Evolutionary conservation across 2,329 filamentous ascomycete species (phyloP), one percentile per base, ranked within the genome.

Genomic region (Aspergillus aculeatus): DNA sequence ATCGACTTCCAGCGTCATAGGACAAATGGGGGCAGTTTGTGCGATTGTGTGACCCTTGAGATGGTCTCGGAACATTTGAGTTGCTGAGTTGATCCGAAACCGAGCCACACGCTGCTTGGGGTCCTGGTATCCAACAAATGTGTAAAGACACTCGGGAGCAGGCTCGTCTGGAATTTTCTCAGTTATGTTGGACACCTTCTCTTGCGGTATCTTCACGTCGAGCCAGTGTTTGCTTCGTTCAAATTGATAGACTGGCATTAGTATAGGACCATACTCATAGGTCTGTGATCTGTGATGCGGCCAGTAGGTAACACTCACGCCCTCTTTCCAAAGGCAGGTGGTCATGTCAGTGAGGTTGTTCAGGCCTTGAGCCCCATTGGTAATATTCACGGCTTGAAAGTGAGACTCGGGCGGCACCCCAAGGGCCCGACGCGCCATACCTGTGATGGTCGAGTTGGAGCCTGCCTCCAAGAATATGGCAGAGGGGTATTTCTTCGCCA

Each of bases 161-260:
- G 32, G 12, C 4, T 35, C 32, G 2, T 35, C 32, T 35, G 11
- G 11, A 60, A 55, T 23, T 6, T 41, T 53, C 54, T 56, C 9
- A 21, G 35, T 19, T 21, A 49, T 23, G 38, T 23, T 2, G 41
- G 52, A 29, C 58, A 48, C n/a, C 41, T 26, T 7, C 31, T 61
- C 56, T 4, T 19, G 29, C 55, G 66, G 62, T 31, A 29, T 38
- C 48, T 32, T 75, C 3, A 75, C 53, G 2, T 76, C 69, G 4
- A 79, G 41, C 77, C 77, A 80, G 60, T 80, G 77, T 1, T 64
- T 54, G 0, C 66, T 51, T 49, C 75, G 73, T 14, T 80, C 77
- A 59, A 81, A 81, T 48, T 80, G 78, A 57, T 80, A 80, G 0
- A 78, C 75, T 0, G 78, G 79, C 0, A 81, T 66, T 0, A 72